Conservation (phyloP, 345 rosid species). For the Populus nigra region DNA sequence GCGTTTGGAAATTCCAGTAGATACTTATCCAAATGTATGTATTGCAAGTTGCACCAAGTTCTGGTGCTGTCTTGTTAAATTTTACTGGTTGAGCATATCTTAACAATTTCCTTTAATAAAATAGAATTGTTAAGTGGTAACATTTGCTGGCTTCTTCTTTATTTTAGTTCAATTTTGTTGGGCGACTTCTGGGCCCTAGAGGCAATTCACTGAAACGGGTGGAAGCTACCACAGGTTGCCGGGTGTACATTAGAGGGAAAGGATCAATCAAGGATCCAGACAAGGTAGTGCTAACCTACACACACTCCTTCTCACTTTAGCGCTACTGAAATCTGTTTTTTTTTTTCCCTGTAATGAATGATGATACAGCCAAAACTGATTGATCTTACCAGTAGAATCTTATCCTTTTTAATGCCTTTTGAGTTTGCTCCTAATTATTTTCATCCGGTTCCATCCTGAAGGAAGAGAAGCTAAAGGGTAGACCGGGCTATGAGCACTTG, state of each 20-base stretch:
- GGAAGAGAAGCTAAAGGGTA: conserved; percentile 49
- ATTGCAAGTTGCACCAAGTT: background rate
- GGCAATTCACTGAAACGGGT: conserved; percentile 98
- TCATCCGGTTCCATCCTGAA: conserved; percentile 4
- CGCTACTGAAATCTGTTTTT: background rate
- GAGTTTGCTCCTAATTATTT: conserved; percentile 14
- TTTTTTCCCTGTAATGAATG: background rate
- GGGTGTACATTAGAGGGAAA: conserved; percentile 94
- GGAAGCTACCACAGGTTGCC: conserved; percentile 97
- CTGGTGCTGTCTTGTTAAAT: background rate
- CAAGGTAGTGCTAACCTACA: conserved; percentile 48
- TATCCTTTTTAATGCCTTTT: background rate
- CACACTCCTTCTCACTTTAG: conserved; percentile 1
- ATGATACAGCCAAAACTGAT: background rate
- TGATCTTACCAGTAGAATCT: background rate
- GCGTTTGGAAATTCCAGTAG: conserved; percentile 98
- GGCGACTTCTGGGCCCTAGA: conserved; percentile 95
- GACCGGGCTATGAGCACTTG: conserved; percentile 53
- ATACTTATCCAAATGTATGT: conserved; percentile 74
- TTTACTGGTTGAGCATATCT: background rate
- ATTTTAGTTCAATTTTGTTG: conserved; percentile 91
- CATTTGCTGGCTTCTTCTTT: conserved; percentile 12
- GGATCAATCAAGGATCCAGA: conserved; percentile 99
- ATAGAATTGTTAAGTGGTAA: background rate
- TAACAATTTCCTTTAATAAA: background rate